Percentiles rank a stretch among this genome's conserved stretches.
phyloP scores from a whole-genome alignment of 2,329 filamentous ascomycete genomes.

The Colletotrichum sp. region DNA sequence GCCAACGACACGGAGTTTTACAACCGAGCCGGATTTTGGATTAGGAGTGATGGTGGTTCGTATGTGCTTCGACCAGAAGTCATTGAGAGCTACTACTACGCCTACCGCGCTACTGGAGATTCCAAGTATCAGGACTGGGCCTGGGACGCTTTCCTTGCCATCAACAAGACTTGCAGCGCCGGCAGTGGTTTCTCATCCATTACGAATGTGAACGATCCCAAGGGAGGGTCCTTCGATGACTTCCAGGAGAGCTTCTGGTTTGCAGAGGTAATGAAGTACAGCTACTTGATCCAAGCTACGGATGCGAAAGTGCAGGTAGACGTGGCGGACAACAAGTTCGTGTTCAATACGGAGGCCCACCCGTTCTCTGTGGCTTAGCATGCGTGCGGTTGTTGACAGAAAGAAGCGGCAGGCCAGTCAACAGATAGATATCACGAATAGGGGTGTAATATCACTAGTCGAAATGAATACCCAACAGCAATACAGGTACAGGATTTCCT shows the following conservation, averaged over 20 bases:
- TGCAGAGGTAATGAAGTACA: slow-evolving; percentile 87
- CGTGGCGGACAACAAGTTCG: slow-evolving; percentile 50
- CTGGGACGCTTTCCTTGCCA: slow-evolving; percentile 76
- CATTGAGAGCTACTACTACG: slow-evolving; percentile 86
- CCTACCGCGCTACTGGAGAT: slow-evolving; percentile 80
- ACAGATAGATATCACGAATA: neutral
- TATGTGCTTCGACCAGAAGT: slow-evolving; percentile 83
- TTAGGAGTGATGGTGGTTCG: slow-evolving; percentile 46
- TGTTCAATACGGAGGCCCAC: slow-evolving; percentile 57
- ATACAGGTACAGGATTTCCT: neutral
- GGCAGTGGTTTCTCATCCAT: slow-evolving; percentile 73
- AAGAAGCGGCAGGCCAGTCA: neutral
- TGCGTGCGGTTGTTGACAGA: neutral
- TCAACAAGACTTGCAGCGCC: slow-evolving; percentile 67
- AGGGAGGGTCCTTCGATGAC: slow-evolving; percentile 67
- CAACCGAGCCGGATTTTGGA: slow-evolving; percentile 73
- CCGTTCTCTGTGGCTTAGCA: slow-evolving; percentile 34
- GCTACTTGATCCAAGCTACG: slow-evolving; percentile 71
- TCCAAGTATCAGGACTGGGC: slow-evolving; percentile 82
- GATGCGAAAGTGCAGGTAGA: slow-evolving; percentile 63
- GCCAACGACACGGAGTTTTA: slow-evolving; percentile 63
- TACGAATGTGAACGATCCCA: slow-evolving; percentile 65
- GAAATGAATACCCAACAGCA: neutral
- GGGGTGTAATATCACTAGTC: neutral
- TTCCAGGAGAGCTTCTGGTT: slow-evolving; percentile 90